These are phyloP conservation scores for Trypanosoma mega DNA, from an alignment of 208 protist species.

Conservation along the genomic window DNA sequence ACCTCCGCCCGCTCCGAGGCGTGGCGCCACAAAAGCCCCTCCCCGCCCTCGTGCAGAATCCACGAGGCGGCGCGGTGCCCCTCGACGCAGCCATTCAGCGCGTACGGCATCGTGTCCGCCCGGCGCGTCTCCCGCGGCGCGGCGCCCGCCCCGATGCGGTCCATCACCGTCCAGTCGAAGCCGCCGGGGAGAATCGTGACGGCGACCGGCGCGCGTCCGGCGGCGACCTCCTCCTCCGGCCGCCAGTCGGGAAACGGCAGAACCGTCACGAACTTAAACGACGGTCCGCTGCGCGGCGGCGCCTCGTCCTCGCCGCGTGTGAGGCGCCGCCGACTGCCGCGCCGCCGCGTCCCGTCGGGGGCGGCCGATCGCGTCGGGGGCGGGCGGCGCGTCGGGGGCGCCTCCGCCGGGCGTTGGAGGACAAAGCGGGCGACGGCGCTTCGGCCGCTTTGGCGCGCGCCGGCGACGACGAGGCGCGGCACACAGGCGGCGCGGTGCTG, in stretches of 20 bases:
- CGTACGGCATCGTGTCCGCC: no score
- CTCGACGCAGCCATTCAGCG: no score
- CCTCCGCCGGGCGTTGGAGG: background rate
- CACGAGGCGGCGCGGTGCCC: conserved; percentile 15
- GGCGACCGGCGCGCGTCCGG: background rate
- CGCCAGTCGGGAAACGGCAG: background rate
- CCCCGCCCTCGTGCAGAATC: conserved; percentile 33
- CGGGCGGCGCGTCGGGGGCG: background rate
- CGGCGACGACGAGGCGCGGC: conserved; percentile 24
- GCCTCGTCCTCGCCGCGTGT: background rate
- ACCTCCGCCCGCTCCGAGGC: conserved; percentile 1
- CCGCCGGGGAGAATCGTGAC: conserved; percentile 16
- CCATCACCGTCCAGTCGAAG: conserved; percentile 21
- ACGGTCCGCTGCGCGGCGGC: background rate
- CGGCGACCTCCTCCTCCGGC: background rate
- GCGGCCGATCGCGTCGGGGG: background rate
- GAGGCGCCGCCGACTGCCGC: background rate
- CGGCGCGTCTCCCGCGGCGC: no score
- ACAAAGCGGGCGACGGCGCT: conserved; percentile 27
- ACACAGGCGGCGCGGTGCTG: background rate
- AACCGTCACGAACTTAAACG: conserved; percentile 1
- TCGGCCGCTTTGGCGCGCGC: conserved; percentile 10
- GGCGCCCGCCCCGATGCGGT: no score
- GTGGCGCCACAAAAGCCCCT: conserved; percentile 15
- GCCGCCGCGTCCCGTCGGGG: background rate